Percentiles rank a stretch among this genome's conserved stretches.
These are phyloP conservation scores for Aspergillus heteromorphus DNA, from an alignment of 495 filamentous ascomycete genomes.

Conservation along the genomic window DNA sequence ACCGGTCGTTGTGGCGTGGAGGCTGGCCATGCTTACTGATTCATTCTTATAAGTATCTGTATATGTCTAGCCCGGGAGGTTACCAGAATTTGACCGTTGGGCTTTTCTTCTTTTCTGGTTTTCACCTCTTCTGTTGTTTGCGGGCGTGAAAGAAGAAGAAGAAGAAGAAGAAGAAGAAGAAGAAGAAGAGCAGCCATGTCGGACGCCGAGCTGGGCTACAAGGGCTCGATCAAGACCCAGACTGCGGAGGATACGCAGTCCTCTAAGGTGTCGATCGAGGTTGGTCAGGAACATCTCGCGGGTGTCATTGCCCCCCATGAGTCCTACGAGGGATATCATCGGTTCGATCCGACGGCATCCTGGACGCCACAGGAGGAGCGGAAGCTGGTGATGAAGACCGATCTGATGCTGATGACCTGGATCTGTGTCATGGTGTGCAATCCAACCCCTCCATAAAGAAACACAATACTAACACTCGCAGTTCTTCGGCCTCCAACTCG, in stretches of 20 bases:
- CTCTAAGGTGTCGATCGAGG: slow-evolving; percentile 8
- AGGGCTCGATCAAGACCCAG: background rate
- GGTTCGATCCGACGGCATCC: slow-evolving; percentile 43
- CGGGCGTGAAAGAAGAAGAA: background rate
- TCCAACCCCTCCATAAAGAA: too few species aligned
- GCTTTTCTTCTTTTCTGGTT: background rate
- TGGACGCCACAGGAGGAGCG: slow-evolving; percentile 52
- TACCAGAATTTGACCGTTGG: too few species aligned
- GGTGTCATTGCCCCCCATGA: slow-evolving; percentile 19
- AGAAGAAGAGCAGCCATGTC: slow-evolving; percentile 8
- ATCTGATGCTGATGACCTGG: slow-evolving; percentile 44
- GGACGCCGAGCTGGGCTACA: slow-evolving; percentile 15
- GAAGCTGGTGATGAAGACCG: slow-evolving; percentile 42
- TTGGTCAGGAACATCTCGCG: slow-evolving; percentile 22
- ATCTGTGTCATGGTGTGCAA: slow-evolving; percentile 33
- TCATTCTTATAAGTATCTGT: too few species aligned
- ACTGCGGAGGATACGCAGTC: slow-evolving; percentile 7
- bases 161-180: too few species aligned
- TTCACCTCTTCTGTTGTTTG: background rate
- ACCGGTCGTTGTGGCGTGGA: too few species aligned
- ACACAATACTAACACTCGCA: slow-evolving; percentile 2
- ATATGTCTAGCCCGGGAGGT: too few species aligned
- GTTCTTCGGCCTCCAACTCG: slow-evolving; percentile 54
- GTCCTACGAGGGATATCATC: slow-evolving; percentile 44
- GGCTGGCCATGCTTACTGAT: too few species aligned